A percentile compares a stretch with the other conserved stretches of the same genome.
Conservation (phyloP, 768 basidiomycete genomes). For the Xerocomus potaroensis region DNA sequence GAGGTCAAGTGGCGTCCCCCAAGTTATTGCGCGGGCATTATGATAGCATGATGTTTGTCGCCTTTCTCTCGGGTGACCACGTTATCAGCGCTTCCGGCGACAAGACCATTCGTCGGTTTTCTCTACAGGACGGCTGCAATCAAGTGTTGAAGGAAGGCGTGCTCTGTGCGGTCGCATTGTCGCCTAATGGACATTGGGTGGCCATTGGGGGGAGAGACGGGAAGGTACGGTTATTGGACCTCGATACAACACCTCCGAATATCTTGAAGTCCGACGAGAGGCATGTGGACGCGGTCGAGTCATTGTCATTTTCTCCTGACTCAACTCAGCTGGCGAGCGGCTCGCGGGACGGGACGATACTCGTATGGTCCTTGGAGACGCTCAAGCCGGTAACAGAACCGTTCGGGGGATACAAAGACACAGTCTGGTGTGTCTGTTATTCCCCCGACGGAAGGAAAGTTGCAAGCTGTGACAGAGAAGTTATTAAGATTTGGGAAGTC, state of each 20-base stretch:
- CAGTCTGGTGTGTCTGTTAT: conserved; percentile 17
- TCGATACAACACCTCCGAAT: not conserved
- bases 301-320: conserved; percentile 18
- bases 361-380: conserved; percentile 13
- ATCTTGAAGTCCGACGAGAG: not conserved
- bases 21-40: conserved; percentile 12
- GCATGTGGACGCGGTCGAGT: conserved; percentile 9
- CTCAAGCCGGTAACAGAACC: conserved; percentile 9
- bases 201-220: conserved; percentile 17
- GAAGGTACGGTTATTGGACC: conserved; percentile 9
- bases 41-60: conserved; percentile 11
- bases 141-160: conserved; percentile 5
- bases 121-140: not conserved
- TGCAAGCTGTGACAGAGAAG: conserved; percentile 19
- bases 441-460: conserved; percentile 18
- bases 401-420: conserved; percentile 6
- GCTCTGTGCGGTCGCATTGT: conserved; percentile 3
- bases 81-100: conserved; percentile 21
- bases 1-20: not conserved
- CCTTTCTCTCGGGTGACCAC: conserved; percentile 11
- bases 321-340: conserved; percentile 15
- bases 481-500: conserved; percentile 15
- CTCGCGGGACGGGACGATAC: conserved; percentile 12
- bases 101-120: conserved; percentile 13
- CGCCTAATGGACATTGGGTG: conserved; percentile 11